Percentiles rank a stretch among this genome's conserved stretches.
phyloP scores from a whole-genome alignment of 495 filamentous ascomycete species.

The Aspergillus baeticus region DNA sequence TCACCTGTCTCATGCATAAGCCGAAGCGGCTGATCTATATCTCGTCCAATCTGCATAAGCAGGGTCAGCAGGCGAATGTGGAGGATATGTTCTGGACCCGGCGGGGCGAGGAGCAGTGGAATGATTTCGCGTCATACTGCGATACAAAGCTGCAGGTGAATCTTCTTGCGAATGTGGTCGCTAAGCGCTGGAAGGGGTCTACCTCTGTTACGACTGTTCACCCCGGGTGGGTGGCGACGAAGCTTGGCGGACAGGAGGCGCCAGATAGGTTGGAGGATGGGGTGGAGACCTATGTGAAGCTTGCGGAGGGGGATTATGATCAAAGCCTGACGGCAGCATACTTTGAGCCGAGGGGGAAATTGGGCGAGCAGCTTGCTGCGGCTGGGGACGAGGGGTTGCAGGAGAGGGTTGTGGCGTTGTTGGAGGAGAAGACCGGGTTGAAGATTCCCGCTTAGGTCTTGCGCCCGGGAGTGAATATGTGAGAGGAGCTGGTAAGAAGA shows the following conservation, averaged over 20 bases:
- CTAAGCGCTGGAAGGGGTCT: constrained; percentile 8
- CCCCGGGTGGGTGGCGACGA: constrained; percentile 20
- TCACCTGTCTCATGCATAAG: constrained; percentile 16
- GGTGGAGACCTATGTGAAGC: constrained; percentile 24
- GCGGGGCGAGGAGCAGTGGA: constrained; percentile 19
- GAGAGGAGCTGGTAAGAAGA: too few relatives aligned
- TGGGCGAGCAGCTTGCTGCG: constrained; percentile 14
- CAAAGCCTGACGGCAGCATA: constrained; percentile 17
- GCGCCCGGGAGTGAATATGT: too few relatives aligned
- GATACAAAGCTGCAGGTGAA: constrained; percentile 23
- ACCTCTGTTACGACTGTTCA: constrained; percentile 17
- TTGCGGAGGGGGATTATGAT: constrained; percentile 25
- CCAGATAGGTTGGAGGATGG: constrained; percentile 24
- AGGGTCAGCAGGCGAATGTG: constrained; percentile 13
- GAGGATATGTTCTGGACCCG: constrained; percentile 22
- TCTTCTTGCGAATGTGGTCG: constrained; percentile 19
- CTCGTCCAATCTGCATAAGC: constrained; percentile 12
- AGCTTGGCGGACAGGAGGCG: constrained; percentile 14
- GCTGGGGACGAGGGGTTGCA: constrained; percentile 14
- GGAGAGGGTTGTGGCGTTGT: constrained; percentile 16
- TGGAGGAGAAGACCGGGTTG: constrained; percentile 17
- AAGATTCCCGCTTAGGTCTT: constrained; percentile 15
- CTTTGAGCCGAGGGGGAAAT: constrained; percentile 21
- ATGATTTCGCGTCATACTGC: constrained; percentile 23
- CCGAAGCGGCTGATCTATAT: constrained; percentile 22